Percentiles rank a stretch among this genome's conserved stretches.
Evolutionary conservation across 2,329 filamentous ascomycete genomes (phyloP).

Genomic region (Orbilia oligospora): DNA sequence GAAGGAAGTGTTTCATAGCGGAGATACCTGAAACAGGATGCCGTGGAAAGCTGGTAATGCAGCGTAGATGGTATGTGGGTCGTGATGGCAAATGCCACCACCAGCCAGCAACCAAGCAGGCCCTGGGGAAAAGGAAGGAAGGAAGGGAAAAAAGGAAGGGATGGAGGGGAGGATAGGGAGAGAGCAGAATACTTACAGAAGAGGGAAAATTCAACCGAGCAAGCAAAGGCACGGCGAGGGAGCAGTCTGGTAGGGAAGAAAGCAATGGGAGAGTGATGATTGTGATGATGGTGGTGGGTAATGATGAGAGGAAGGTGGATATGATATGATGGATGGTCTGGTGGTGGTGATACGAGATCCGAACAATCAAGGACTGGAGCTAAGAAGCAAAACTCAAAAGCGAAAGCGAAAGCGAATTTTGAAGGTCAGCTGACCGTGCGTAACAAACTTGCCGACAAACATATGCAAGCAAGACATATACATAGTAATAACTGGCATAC

Average conservation of each 20-base stretch:
- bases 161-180: background rate
- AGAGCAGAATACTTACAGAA: constrained; percentile 27
- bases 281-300: background rate
- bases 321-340: background rate
- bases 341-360: constrained; percentile 33
- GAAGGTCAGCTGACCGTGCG: constrained; percentile 58
- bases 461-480: background rate
- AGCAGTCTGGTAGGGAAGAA: background rate
- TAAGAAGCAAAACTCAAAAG: constrained; percentile 39
- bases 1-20: constrained; percentile 50
- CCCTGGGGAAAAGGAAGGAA: background rate
- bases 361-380: constrained; percentile 26
- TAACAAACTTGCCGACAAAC: constrained; percentile 36
- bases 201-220: constrained; percentile 35
- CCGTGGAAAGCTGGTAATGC: constrained; percentile 37
- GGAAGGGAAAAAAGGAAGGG: background rate
- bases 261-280: constrained; percentile 10
- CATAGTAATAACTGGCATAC: no score
- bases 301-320: constrained; percentile 1
- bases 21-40: constrained; percentile 45
- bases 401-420: constrained; percentile 36
- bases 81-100: constrained; percentile 30
- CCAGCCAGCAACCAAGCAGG: background rate
- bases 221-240: constrained; percentile 20
- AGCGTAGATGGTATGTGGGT: constrained; percentile 19